phyloP scores from a whole-genome alignment of 139 green algal genomes.

The Coccomyxa sp. region DNA sequence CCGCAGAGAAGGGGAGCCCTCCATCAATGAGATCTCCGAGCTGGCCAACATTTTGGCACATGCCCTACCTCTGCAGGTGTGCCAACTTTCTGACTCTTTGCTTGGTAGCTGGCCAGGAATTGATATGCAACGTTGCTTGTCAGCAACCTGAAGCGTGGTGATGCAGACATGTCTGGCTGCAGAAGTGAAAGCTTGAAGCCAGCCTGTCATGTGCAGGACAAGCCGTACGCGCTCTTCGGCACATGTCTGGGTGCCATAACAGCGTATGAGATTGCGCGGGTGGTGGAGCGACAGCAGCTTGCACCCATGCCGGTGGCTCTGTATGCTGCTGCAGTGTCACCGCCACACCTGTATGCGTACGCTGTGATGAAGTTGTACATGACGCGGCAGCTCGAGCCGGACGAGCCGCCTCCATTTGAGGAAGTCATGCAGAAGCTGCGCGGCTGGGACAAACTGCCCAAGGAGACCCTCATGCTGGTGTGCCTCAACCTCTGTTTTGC shows the following conservation, averaged over 20 bases:
- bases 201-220: conserved; percentile 10
- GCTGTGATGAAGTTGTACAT: conserved; percentile 39
- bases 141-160: no score
- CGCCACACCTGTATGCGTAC: conserved; percentile 36
- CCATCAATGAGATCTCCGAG: conserved; percentile 2
- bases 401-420: conserved; percentile 12
- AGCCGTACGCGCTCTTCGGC: conserved; percentile 44
- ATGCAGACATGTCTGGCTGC: no score
- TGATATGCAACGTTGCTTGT: no score
- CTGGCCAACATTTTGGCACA: conserved; percentile 21
- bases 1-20: conserved; percentile 16
- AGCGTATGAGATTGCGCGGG: conserved; percentile 34
- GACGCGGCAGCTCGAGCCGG: conserved; percentile 1
- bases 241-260: conserved; percentile 43
- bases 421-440: conserved; percentile 29
- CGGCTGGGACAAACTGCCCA: conserved; percentile 22
- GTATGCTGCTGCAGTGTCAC: conserved; percentile 38
- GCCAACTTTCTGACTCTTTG: not conserved
- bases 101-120: no score
- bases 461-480: conserved; percentile 23
- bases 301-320: conserved; percentile 25
- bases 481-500: not conserved
- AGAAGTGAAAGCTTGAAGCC: not conserved
- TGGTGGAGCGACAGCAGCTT: not conserved
- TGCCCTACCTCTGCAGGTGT: conserved; percentile 24